Percentiles rank a stretch among this genome's conserved stretches.
These are phyloP conservation scores for Lactarius tabidus DNA, from an alignment of 768 basidiomycete genomes.

Conservation along the genomic window DNA sequence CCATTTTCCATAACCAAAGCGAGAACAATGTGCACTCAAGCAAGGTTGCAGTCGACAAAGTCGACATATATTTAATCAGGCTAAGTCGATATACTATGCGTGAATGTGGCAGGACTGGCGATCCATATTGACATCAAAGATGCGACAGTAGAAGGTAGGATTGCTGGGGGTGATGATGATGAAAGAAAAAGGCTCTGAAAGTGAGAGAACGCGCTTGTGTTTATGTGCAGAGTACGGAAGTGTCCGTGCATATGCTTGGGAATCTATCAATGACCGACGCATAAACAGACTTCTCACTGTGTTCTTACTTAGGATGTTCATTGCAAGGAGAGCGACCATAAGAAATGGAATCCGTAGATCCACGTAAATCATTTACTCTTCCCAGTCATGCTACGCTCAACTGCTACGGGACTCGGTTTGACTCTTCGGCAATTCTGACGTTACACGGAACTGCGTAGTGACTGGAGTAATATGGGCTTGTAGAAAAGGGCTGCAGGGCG, in stretches of 20 bases:
- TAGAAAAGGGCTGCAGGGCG: neutral
- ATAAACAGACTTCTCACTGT: too few relatives aligned
- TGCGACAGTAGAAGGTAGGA: neutral
- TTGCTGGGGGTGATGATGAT: neutral
- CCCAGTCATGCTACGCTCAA: constrained; percentile 8
- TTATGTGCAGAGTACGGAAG: constrained; percentile 1
- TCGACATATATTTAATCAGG: too few relatives aligned
- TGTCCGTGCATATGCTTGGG: neutral
- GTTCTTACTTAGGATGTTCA: neutral
- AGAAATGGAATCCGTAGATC: constrained; percentile 9
- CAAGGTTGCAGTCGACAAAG: too few relatives aligned
- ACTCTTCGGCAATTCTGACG: constrained; percentile 12
- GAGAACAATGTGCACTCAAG: too few relatives aligned
- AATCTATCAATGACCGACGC: neutral
- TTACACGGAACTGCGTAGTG: constrained; percentile 8
- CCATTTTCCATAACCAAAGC: too few relatives aligned
- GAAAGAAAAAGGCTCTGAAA: neutral
- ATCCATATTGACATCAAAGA: constrained; percentile 17
- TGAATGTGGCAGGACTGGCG: constrained; percentile 18
- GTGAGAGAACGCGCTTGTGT: neutral
- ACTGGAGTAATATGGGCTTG: constrained; percentile 17
- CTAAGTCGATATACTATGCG: constrained; percentile 16
- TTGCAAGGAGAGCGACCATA: constrained; percentile 3
- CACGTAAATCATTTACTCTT: neutral
- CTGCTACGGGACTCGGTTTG: constrained; percentile 12